These are phyloP conservation scores for Thozetella sp. DNA, from an alignment of 495 filamentous ascomycete genomes.

Conservation along the genomic window DNA sequence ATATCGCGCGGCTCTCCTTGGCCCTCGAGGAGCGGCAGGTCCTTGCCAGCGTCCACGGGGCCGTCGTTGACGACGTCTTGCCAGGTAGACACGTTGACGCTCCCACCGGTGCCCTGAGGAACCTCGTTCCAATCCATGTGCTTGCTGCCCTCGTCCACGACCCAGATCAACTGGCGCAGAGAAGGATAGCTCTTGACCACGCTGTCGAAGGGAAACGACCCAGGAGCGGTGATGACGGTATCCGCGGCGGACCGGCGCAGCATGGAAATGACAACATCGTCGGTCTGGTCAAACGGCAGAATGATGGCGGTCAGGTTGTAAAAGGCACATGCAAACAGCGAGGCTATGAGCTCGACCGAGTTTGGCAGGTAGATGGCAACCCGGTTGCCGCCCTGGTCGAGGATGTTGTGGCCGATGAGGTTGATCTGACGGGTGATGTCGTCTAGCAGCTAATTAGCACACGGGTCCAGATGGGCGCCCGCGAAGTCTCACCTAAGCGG, in stretches of 20 bases:
- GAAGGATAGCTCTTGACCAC: conserved; percentile 67
- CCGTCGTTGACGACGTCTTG: conserved; percentile 78
- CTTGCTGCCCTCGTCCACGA: conserved; percentile 85
- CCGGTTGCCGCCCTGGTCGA: conserved; percentile 66
- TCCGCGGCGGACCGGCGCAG: conserved; percentile 74
- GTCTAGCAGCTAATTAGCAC: no score
- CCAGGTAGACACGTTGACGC: conserved; percentile 81
- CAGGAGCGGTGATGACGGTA: conserved; percentile 80
- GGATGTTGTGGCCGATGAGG: conserved; percentile 76
- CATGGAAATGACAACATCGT: conserved; percentile 66
- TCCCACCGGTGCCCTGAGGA: conserved; percentile 70
- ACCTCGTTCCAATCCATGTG: conserved; percentile 91
- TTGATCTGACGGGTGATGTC: conserved; percentile 85
- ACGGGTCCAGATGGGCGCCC: neutral
- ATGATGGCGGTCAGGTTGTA: conserved; percentile 79
- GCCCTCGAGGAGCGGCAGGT: conserved; percentile 41
- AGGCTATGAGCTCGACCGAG: conserved; percentile 81
- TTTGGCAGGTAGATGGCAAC: conserved; percentile 94
- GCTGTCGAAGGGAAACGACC: conserved; percentile 79
- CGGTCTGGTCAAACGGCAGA: conserved; percentile 77
- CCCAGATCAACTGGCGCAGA: conserved; percentile 85
- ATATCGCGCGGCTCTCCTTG: conserved; percentile 55
- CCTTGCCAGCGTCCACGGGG: conserved; percentile 39
- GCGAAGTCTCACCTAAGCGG: conserved; percentile 48
- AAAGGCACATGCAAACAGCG: conserved; percentile 70